These are phyloP conservation scores for Curvularia verruculosa DNA, from an alignment of 2,329 filamentous ascomycete species.

Conservation along the genomic window DNA sequence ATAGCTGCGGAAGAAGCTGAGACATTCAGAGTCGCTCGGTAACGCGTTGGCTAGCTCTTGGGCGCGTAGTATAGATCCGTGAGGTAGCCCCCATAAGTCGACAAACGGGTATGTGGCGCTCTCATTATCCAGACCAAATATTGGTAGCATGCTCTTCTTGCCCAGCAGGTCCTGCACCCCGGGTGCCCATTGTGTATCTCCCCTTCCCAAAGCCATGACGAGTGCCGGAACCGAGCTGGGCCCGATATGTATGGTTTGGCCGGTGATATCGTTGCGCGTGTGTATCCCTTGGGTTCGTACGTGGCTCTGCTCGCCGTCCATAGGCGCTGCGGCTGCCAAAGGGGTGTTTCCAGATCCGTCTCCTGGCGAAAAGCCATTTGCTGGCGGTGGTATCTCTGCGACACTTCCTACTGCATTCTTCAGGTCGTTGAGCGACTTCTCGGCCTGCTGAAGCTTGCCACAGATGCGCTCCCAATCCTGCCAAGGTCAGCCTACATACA, in stretches of 20 bases:
- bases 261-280: slow-evolving; percentile 64
- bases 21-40: slow-evolving; percentile 63
- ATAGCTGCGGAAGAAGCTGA: slow-evolving; percentile 64
- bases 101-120: slow-evolving; percentile 70
- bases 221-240: slow-evolving; percentile 67
- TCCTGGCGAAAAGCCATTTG: slow-evolving; percentile 43
- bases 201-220: slow-evolving; percentile 58
- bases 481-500: slow-evolving; percentile 25
- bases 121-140: slow-evolving; percentile 68
- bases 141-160: slow-evolving; percentile 64
- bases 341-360: slow-evolving; percentile 40
- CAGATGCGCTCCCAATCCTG: slow-evolving; percentile 57
- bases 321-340: slow-evolving; percentile 42
- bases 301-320: slow-evolving; percentile 49
- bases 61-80: slow-evolving; percentile 63
- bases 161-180: slow-evolving; percentile 64
- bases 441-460: slow-evolving; percentile 55
- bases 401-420: slow-evolving; percentile 49
- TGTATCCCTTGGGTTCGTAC: slow-evolving; percentile 63
- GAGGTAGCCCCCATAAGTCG: slow-evolving; percentile 66
- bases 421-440: slow-evolving; percentile 55
- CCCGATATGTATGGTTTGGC: slow-evolving; percentile 66
- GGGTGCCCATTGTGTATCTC: slow-evolving; percentile 54
- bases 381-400: slow-evolving; percentile 42
- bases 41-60: slow-evolving; percentile 64